Evolutionary conservation across 2,329 filamentous ascomycete genomes (phyloP).

Genomic region (Teratosphaeria destructans): DNA sequence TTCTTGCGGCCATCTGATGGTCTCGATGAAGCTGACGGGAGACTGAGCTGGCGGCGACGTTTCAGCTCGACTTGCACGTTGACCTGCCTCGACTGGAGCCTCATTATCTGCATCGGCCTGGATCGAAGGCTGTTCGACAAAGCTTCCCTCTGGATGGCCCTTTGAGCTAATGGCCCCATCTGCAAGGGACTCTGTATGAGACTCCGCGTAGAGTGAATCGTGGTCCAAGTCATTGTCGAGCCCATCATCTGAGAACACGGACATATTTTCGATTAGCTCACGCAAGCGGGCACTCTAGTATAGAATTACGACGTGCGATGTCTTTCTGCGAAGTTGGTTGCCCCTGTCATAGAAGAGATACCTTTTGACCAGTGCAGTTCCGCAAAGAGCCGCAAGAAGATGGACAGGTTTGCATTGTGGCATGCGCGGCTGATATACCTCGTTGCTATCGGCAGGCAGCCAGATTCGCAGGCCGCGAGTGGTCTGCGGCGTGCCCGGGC

Average conservation of each 20-base stretch:
- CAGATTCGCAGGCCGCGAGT: neutral
- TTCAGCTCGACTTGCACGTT: constrained; percentile 1
- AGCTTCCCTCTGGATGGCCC: constrained; percentile 8
- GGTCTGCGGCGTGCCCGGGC: neutral
- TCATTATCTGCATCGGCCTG: constrained; percentile 10
- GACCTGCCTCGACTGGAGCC: constrained; percentile 10
- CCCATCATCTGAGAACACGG: neutral
- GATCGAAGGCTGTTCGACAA: constrained; percentile 10
- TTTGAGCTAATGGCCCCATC: constrained; percentile 16
- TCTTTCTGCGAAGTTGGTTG: neutral
- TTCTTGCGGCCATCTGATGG: constrained; percentile 7
- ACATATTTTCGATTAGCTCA: neutral
- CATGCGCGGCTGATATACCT: neutral
- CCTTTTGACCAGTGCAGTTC: too few relatives aligned
- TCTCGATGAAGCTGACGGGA: constrained; percentile 5
- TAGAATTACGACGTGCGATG: neutral
- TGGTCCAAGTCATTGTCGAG: neutral
- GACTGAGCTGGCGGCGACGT: neutral
- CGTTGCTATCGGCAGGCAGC: neutral
- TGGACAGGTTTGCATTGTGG: neutral
- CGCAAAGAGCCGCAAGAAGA: neutral
- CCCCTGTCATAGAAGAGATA: too few relatives aligned
- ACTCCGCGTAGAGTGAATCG: constrained; percentile 2
- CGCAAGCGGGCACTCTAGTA: neutral
- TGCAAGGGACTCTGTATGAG: constrained; percentile 8